Base-by-base conservation (phyloP, 495 filamentous ascomycete species). In the Penicillium maclennaniae region DNA sequence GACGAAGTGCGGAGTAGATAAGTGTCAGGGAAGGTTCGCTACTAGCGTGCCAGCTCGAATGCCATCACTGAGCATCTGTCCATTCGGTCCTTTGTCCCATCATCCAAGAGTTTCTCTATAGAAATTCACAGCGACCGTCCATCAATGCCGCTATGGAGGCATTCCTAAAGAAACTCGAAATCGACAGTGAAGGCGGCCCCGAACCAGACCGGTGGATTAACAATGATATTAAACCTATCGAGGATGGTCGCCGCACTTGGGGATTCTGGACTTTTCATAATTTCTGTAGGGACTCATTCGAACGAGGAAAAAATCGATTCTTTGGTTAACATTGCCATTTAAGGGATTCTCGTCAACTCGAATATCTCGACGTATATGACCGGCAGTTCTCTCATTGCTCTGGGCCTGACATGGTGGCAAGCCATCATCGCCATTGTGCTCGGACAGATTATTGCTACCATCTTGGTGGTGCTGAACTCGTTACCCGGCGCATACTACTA, bases 381-480 rank as follows among this genome's bases (percentile, higher is more conserved):
- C 16, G 63, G 63, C 12, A 63, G 60, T 28, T 63, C 60, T 19
- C 47, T 67, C 21, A 60, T 67, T 17, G 52, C 61, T 10, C 28
- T 67, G 39, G 64, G 64, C 19, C 43, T 67, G 31, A 62, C 56
- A 15, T 67, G 61, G 61, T 62, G 61, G 59, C 61, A 67, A 51
- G 55, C 64, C 10, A 56, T 67, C 20, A 55, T 62, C 14, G 45
- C 55, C 10, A 60, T 59, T 48, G 40, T 60, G 8, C 36, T 54
- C 28, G 55, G 61, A 31, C 49, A 59, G 16, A 17, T 60, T 2
- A 31, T 63, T 2, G 54, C 54, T 8, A 54, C 54, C 9, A 26
- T 43, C 5, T 49, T 63, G 10, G 52, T 63, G 5, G 45, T 60
- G 19, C 20, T 61, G 19, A 63, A 63, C 42, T 63, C 61, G 4